Conservation (phyloP, 2,329 filamentous ascomycete genomes). For the Stemphylium vesicarium region DNA sequence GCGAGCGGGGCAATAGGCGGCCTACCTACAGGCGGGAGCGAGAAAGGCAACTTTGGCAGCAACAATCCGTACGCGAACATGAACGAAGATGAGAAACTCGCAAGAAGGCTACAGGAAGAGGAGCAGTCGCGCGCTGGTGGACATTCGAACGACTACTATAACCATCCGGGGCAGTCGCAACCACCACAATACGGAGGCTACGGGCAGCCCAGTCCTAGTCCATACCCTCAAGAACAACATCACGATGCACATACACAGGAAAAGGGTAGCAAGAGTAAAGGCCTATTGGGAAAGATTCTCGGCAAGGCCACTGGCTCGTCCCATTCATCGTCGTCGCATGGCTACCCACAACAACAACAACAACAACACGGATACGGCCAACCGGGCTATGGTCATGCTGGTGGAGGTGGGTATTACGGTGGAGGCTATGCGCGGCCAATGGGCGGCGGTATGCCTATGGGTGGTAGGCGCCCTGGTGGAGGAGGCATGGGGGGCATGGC, state of each 20-base stretch:
- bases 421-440: constrained; percentile 49
- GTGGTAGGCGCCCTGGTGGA: constrained; percentile 47
- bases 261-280: constrained; percentile 49
- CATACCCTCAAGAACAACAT: constrained; percentile 18
- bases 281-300: constrained; percentile 60
- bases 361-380: constrained; percentile 26
- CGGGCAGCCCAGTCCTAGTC: constrained; percentile 34
- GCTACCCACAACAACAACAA: constrained; percentile 39
- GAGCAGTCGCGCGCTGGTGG: constrained; percentile 69
- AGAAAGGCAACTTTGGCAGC: constrained; percentile 53
- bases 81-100: constrained; percentile 75
- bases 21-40: constrained; percentile 42
- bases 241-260: constrained; percentile 25
- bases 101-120: constrained; percentile 80
- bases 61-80: constrained; percentile 74
- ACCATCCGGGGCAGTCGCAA: constrained; percentile 16
- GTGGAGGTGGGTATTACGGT: constrained; percentile 17
- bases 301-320: constrained; percentile 51
- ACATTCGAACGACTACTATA: constrained; percentile 54
- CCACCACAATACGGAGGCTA: constrained; percentile 27
- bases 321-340: constrained; percentile 51
- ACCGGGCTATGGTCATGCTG: constrained; percentile 31
- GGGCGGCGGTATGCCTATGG: constrained; percentile 48
- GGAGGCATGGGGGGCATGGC: constrained; percentile 77
- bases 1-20: constrained; percentile 43